Percentiles rank a stretch among this genome's conserved stretches.
phyloP scores from a whole-genome alignment of 148 eudicot species.

The Vaccinium vitisidaea region DNA sequence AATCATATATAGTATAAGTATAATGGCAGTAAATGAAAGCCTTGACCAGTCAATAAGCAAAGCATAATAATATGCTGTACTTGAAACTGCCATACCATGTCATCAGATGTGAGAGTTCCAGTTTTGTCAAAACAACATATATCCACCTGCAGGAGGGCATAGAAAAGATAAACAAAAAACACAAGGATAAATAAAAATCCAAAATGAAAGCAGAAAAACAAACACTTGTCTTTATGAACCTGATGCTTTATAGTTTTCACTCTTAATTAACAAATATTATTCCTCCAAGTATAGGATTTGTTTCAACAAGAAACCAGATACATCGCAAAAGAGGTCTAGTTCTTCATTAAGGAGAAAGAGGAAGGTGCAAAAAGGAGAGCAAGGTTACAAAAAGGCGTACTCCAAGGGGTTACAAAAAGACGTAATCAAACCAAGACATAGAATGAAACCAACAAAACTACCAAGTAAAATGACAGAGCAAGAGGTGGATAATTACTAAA shows the following conservation, averaged over 20 bases:
- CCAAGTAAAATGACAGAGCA: neutral
- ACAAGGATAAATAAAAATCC: neutral
- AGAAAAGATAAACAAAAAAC: neutral
- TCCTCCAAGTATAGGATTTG: neutral
- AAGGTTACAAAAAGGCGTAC: neutral
- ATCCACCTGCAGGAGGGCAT: constrained; percentile 66
- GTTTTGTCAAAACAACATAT: constrained; percentile 99
- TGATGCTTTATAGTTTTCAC: neutral
- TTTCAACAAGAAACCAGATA: neutral
- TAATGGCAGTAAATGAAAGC: neutral
- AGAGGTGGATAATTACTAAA: neutral
- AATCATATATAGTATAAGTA: constrained; percentile 41
- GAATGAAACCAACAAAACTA: neutral
- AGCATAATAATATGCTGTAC: constrained; percentile 2
- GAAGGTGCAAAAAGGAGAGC: neutral
- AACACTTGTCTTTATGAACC: neutral
- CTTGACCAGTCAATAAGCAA: neutral
- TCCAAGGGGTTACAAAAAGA: neutral
- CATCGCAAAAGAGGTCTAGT: neutral
- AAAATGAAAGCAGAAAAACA: neutral
- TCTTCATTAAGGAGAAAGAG: neutral
- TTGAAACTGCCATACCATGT: constrained; percentile 68
- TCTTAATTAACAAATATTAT: neutral
- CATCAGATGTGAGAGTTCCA: constrained; percentile 97
- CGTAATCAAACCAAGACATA: neutral